A percentile compares a stretch with the other conserved stretches of the same genome.
These are phyloP conservation scores for Mycena metata DNA, from an alignment of 768 basidiomycete genomes.

Conservation along the genomic window DNA sequence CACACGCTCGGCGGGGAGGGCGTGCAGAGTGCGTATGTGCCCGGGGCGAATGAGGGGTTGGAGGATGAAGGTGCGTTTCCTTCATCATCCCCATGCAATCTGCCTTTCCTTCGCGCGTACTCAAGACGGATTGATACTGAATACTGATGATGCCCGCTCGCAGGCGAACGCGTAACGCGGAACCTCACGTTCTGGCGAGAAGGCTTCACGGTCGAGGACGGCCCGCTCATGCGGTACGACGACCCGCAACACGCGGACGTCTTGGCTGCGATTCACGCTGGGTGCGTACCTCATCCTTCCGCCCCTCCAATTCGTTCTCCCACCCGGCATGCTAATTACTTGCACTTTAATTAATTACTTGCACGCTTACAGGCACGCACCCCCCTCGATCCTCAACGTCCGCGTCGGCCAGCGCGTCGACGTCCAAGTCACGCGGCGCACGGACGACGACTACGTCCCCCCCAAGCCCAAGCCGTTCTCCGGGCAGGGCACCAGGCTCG, in stretches of 20 bases:
- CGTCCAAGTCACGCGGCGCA: constrained; percentile 69
- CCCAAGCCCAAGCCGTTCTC: constrained; percentile 63
- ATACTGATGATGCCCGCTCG: constrained; percentile 36
- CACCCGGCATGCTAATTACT: not conserved
- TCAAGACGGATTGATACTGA: no score
- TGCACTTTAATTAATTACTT: no score
- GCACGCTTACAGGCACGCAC: constrained; percentile 57
- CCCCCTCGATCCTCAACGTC: constrained; percentile 72
- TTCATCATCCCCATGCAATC: no score
- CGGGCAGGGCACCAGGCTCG: constrained; percentile 74
- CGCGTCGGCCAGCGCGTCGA: constrained; percentile 73
- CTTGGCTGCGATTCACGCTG: constrained; percentile 74
- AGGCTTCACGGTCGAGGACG: constrained; percentile 81
- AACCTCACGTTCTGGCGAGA: constrained; percentile 81
- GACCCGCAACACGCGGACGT: constrained; percentile 69
- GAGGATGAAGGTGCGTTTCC: constrained; percentile 5
- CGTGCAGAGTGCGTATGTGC: constrained; percentile 65
- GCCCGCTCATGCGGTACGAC: constrained; percentile 73
- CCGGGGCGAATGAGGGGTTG: constrained; percentile 56
- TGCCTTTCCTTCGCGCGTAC: no score
- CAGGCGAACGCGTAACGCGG: constrained; percentile 54
- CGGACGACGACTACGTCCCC: constrained; percentile 67
- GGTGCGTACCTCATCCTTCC: constrained; percentile 43
- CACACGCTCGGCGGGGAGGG: constrained; percentile 78
- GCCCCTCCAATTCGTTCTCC: no score